phyloP scores from a whole-genome alignment of 371 early-diverging fungal species.

The Massospora cicadina region DNA sequence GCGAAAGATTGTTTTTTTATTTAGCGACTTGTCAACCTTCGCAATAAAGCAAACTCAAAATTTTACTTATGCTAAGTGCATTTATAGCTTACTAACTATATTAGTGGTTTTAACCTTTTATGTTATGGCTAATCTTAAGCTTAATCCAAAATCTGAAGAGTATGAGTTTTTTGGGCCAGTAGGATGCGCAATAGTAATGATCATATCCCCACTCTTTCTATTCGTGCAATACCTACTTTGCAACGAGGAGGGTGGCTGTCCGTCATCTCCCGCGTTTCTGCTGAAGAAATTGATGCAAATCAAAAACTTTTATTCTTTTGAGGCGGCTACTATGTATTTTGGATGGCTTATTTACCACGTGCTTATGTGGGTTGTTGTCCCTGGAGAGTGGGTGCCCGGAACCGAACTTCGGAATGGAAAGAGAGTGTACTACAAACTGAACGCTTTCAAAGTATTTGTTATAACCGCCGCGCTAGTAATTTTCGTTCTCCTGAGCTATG shows the following conservation, averaged over 20 bases:
- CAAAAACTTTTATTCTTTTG: slow-evolving; percentile 16
- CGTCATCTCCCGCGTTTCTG: slow-evolving; percentile 17
- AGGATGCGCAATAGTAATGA: slow-evolving; percentile 41
- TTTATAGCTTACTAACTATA: too few relatives aligned
- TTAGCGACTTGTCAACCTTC: too few relatives aligned
- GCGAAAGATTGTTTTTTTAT: too few relatives aligned
- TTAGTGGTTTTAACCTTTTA: too few relatives aligned
- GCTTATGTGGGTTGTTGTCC: slow-evolving; percentile 36
- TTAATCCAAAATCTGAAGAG: slow-evolving; percentile 31
- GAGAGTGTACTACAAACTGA: slow-evolving; percentile 48
- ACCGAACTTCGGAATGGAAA: slow-evolving; percentile 46
- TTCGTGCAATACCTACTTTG: slow-evolving; percentile 45
- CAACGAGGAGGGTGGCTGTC: slow-evolving; percentile 22
- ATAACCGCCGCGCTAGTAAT: slow-evolving; percentile 28
- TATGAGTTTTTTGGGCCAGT: slow-evolving; percentile 67
- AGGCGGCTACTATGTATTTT: slow-evolving; percentile 32
- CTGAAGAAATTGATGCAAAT: slow-evolving; percentile 13
- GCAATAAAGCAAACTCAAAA: too few relatives aligned
- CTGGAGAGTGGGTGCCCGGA: slow-evolving; percentile 52
- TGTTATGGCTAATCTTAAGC: too few relatives aligned
- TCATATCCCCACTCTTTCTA: slow-evolving; percentile 36
- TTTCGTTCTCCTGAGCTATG: slow-evolving; percentile 21
- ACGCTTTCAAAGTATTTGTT: slow-evolving; percentile 42
- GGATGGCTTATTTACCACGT: slow-evolving; percentile 50
- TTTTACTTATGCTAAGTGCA: too few relatives aligned